Evolutionary conservation across 192 early-diverging fungal genomes (phyloP), one percentile per base, ranked within the genome.

Genomic region (Coemansia sp.): DNA sequence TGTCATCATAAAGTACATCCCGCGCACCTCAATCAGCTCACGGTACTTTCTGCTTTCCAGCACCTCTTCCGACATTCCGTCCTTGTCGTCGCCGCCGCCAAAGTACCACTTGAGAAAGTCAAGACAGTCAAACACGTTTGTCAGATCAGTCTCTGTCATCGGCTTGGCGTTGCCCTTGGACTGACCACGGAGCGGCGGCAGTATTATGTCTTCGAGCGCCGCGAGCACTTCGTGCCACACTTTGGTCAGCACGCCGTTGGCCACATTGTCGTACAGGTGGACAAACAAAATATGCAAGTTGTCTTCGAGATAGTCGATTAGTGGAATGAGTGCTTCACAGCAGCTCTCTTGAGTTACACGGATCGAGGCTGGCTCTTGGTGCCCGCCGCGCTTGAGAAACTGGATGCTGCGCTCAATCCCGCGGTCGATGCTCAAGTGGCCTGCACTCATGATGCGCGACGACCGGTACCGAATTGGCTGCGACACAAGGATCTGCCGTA

Each of bases 291-390:
- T 82, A 14, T 86, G 83, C 17, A 93, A 65, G 47, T 90, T 92
- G 17, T 66, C 83, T 36, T 93, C 89, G 65, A 93, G 80, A 56
- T 91, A 93, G 66, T 92, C 89, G 21, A 90, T 71, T 14, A 93
- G 60, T 22, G 87, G 89, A 28, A 83, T 79, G 36, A 93, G 68
- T 0, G 86, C 85, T 64, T 87, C 84, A 55, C 89, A 87, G 52
- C 88, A 89, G 52, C 75, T 82, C 42, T 82, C 80, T 40, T 75
- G 78, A 6, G 78, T 81, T 15, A 81, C 69, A 2, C 64, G 62
- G 23, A 81, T 64, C 1, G 68, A 75, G 3, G 62, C 72, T 10
- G 78, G 69, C 31, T 56, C 54, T 19, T 71, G 64, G 37, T 72
- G 72, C 1, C 73, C 78, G 25, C 57, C 53, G 47, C 69, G 62